These are phyloP conservation scores for Flaveria sonorensis DNA, from an alignment of 129 eudicot species.

Conservation along the genomic window DNA sequence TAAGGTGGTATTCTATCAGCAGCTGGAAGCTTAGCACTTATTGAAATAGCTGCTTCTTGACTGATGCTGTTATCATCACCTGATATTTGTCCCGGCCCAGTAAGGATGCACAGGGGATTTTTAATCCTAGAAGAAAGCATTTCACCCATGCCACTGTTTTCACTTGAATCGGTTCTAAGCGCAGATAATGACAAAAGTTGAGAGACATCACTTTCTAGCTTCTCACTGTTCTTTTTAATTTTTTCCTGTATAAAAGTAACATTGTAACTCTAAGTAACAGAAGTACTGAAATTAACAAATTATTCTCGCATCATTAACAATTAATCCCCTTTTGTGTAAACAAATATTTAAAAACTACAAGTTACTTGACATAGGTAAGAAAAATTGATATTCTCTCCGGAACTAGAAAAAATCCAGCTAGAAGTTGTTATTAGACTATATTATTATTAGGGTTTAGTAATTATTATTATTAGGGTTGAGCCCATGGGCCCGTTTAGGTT, in stretches of 20 bases:
- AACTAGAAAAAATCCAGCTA: conserved; percentile 20
- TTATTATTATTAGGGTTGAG: too few species aligned
- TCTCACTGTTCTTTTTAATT: conserved; percentile 53
- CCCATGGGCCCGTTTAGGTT: too few species aligned
- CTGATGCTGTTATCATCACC: conserved; percentile 51
- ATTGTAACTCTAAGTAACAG: not conserved
- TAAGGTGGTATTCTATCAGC: conserved; percentile 75
- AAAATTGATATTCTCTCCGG: conserved; percentile 13
- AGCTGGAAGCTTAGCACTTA: conserved; percentile 64
- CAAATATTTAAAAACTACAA: not conserved
- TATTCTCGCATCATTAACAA: conserved; percentile 14
- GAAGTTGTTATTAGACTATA: too few species aligned
- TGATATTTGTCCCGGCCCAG: conserved; percentile 50
- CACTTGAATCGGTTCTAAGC: conserved; percentile 36
- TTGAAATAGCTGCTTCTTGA: conserved; percentile 52
- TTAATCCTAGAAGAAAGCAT: conserved; percentile 58
- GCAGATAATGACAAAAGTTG: conserved; percentile 44
- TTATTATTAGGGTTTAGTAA: too few species aligned
- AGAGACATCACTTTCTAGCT: conserved; percentile 49
- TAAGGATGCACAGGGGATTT: conserved; percentile 51
- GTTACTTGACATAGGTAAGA: conserved; percentile 15
- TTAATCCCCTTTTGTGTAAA: conserved; percentile 1
- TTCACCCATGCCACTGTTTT: conserved; percentile 36
- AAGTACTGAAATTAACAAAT: conserved; percentile 14
- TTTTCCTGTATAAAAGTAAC: conserved; percentile 54